phyloP scores from a whole-genome alignment of 352 stramenopile genomes.

The Phytophthora citricola region DNA sequence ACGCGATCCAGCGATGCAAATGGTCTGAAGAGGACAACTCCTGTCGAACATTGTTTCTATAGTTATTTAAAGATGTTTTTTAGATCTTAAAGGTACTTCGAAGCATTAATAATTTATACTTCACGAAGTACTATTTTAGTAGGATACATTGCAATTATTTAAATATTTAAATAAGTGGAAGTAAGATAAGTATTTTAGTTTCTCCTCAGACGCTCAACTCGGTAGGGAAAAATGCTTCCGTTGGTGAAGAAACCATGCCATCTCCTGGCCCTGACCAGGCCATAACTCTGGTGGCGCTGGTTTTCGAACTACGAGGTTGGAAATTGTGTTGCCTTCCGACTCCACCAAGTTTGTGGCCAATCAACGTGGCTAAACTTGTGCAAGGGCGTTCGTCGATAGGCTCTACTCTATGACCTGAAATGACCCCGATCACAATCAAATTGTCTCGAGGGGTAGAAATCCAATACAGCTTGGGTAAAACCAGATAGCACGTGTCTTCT shows the following conservation, averaged over 20 bases:
- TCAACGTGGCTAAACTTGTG: not conserved
- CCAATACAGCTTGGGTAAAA: conserved; percentile 8
- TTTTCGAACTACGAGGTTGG: not conserved
- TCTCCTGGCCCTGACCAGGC: not conserved
- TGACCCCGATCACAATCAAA: conserved; percentile 11
- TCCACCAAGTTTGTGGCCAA: not conserved
- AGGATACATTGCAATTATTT: not conserved
- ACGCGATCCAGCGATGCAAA: too few relatives aligned
- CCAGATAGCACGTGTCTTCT: not conserved
- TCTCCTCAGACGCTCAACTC: not conserved
- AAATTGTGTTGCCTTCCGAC: not conserved
- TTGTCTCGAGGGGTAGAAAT: conserved; percentile 2
- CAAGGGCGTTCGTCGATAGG: conserved; percentile 4
- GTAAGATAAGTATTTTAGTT: too few relatives aligned
- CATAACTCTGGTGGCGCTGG: not conserved
- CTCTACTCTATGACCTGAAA: not conserved
- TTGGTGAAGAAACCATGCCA: not conserved
- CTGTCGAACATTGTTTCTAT: too few relatives aligned
- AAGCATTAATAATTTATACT: too few relatives aligned
- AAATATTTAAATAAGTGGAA: not conserved
- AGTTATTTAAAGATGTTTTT: too few relatives aligned
- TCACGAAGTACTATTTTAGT: too few relatives aligned
- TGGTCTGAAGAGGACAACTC: too few relatives aligned
- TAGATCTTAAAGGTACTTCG: too few relatives aligned
- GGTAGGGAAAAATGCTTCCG: not conserved